These are phyloP conservation scores for Paulownia fortunei DNA, from an alignment of 257 asterid genomes.

Conservation along the genomic window DNA sequence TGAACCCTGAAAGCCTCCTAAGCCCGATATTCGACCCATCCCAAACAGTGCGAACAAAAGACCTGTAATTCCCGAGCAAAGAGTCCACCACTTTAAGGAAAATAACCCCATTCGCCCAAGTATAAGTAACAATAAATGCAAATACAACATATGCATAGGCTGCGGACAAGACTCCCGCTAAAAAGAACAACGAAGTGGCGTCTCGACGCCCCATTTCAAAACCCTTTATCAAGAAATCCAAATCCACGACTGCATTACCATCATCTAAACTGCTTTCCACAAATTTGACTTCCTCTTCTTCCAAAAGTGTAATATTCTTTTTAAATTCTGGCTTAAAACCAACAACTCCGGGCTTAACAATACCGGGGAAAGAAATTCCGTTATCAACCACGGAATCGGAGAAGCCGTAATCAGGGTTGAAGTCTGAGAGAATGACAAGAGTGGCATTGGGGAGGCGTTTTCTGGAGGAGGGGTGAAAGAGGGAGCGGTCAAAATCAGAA, in stretches of 20 bases:
- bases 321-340: conserved; percentile 41
- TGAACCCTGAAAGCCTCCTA: conserved; percentile 63
- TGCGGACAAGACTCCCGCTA: conserved; percentile 47
- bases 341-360: conserved; percentile 42
- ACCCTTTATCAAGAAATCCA: conserved; percentile 57
- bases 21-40: conserved; percentile 66
- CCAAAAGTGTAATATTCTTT: conserved; percentile 2
- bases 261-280: conserved; percentile 28
- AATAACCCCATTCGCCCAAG: conserved; percentile 63
- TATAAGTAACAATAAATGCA: conserved; percentile 61
- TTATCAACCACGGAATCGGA: conserved; percentile 40
- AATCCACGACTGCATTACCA: conserved; percentile 41
- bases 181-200: conserved; percentile 46
- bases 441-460: conserved; percentile 45
- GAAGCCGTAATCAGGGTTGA: conserved; percentile 44
- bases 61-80: conserved; percentile 51
- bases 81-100: conserved; percentile 59
- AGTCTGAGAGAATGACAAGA: conserved; percentile 42
- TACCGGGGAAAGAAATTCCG: conserved; percentile 39
- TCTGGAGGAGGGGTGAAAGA: conserved; percentile 50
- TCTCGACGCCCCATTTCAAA: conserved; percentile 56
- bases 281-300: conserved; percentile 26
- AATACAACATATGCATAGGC: conserved; percentile 59
- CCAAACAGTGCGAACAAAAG: conserved; percentile 52
- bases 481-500: conserved; percentile 62